Evolutionary conservation across 202 grass and related monocot genomes (phyloP).

Genomic region (Setaria italica): DNA sequence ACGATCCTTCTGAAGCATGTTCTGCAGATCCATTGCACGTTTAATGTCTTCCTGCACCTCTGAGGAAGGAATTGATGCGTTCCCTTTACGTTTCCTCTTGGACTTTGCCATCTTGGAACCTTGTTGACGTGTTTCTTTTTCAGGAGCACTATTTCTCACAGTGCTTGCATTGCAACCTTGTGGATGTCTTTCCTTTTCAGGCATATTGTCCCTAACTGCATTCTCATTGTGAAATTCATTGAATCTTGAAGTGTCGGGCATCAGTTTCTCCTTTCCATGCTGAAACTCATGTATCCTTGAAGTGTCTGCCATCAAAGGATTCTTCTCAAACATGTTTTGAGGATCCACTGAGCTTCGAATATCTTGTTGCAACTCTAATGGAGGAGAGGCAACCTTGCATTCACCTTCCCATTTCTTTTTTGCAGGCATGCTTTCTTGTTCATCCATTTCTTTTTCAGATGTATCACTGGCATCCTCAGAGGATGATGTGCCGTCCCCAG

Average conservation of each 20-base stretch:
- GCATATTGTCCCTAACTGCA: background rate
- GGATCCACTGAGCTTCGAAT: constrained; percentile 27
- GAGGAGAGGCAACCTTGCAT: background rate
- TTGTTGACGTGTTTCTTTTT: background rate
- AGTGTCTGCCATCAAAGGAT: background rate
- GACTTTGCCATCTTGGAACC: constrained; percentile 18
- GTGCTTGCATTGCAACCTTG: constrained; percentile 22
- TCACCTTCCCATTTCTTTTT: constrained; percentile 19
- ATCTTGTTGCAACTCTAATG: constrained; percentile 42
- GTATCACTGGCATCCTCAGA: constrained; percentile 38
- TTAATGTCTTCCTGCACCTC: constrained; percentile 56
- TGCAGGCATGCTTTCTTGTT: constrained; percentile 18
- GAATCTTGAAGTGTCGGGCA: constrained; percentile 3
- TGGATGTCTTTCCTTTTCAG: constrained; percentile 10
- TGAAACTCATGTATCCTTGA: background rate
- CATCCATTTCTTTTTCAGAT: constrained; percentile 24
- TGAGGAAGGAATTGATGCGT: background rate
- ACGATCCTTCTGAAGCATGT: constrained; percentile 48
- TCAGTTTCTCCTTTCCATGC: constrained; percentile 5
- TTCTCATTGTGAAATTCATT: constrained; percentile 5
- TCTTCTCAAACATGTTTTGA: constrained; percentile 3
- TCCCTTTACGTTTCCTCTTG: constrained; percentile 41
- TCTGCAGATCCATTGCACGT: constrained; percentile 39
- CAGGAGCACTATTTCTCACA: background rate
- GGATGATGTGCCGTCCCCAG: constrained; percentile 29